Base-by-base conservation (phyloP, 164 flowering plant genomes). In the Saururus chinensis region DNA sequence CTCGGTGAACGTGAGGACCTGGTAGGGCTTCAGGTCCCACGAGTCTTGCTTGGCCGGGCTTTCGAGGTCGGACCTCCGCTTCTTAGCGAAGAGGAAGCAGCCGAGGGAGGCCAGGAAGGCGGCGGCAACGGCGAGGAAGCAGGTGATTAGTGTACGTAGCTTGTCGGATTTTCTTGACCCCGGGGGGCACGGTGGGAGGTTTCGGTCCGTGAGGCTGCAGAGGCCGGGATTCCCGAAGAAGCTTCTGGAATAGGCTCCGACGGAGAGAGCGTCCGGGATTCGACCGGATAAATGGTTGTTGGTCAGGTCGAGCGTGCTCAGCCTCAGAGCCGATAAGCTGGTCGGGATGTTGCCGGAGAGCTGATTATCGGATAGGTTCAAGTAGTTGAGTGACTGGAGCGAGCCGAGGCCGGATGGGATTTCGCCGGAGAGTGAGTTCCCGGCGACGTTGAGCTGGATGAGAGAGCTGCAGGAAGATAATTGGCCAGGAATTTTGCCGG, bases 1-100 rank as follows among this genome's bases (percentile, higher is more conserved):
- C 63, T 91, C 96, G 0, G 81, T 79, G 72, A 91, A 88, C 7
- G 60, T 85, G 63, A 91, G 60, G 4, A 76, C 71, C 19, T 76
- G 87, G 77, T 80, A 92, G 0, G 96, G 81, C 57, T 85, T 92
- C n/a, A 89, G 40, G 45, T 87, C 74, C 98, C 98, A 92, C 0
- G 92, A 84, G 77, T 80, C 19, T 35, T 35, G 20, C n/a, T 66
- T 64, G 7, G n/a, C 10, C n/a, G 84, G 74, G 7, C 74, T 76
- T 16, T 61, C 71, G 0, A 55, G 61, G n/a, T 78, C 72, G 52
- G 65, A 66, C 11, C 61, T 62, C 19, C 73, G 66, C 30, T 51
- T 73, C 77, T 70, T 85, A 4, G 74, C 16, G 74, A 63, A 69
- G 41, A 76, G 25, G 70, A 68, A 83, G 12, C 54, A 58, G 23